Base-by-base conservation (phyloP, 2,329 filamentous ascomycete species). In the Aulographum hederae region DNA sequence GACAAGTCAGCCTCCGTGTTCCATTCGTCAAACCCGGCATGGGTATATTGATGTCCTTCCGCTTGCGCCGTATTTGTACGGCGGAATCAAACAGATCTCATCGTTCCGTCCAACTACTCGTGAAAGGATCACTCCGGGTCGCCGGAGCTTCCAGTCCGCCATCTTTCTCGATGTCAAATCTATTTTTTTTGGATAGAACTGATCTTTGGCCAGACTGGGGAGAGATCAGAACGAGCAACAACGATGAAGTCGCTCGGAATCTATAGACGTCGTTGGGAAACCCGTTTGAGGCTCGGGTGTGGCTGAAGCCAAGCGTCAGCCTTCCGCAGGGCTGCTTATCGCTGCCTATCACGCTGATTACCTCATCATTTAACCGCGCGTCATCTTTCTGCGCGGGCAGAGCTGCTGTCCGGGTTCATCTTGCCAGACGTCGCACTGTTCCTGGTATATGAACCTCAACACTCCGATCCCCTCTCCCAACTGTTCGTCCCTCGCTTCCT, bases 401-500 rank as follows among this genome's bases (percentile, higher is more conserved):
- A 8, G n/a, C 8, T n/a, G 21, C 21, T 25, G 21, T 8, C 21
- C 21, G 21, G 8, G n/a, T 8, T n/a, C 21, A 25, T 8, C 21
- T 8, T n/a, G n/a, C n/a, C 21, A 25, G 8, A 25, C n/a, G 21
- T 25, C n/a, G n/a, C n/a, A n/a, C n/a, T 25, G 8, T 25, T 25
- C 21, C n/a, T 25, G 21, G n/a, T 25, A 25, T 25, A 25, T 25
- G 21, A 25, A 25, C 21, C 21, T 25, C n/a, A n/a, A n/a, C n/a
- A n/a, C n/a, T n/a, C n/a, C n/a, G n/a, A n/a, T n/a, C n/a, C n/a
- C n/a, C n/a, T n/a, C n/a, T n/a, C n/a, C n/a, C n/a, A n/a, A n/a
- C 21, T 25, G 8, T 25, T 25, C 8, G 21, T 8, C 21, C n/a
- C 21, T 25, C n/a, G 21, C 8, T 25, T n/a, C n/a, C n/a, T 25